These are phyloP conservation scores for Nasturtium officinale DNA, from an alignment of 345 rosid species.

Conservation along the genomic window DNA sequence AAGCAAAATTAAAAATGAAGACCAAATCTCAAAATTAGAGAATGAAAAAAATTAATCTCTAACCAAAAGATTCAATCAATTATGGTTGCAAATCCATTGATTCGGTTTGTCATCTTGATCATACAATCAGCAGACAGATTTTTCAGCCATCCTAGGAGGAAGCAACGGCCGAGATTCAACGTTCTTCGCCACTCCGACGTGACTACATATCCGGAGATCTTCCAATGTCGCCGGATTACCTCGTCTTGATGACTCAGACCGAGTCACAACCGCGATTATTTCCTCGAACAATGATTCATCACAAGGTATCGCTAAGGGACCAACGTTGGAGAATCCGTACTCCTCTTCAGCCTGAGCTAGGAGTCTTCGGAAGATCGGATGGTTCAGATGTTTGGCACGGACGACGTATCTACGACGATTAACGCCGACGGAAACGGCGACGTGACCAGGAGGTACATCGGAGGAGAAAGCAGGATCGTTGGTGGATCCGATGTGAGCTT, in stretches of 20 bases:
- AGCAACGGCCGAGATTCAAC: slow-evolving; percentile 70
- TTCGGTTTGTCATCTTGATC: background rate
- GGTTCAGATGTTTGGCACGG: slow-evolving; percentile 77
- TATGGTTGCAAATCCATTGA: slow-evolving; percentile 16
- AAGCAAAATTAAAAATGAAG: slow-evolving; percentile 13
- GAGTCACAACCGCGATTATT: slow-evolving; percentile 52
- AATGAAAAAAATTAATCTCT: slow-evolving; percentile 36
- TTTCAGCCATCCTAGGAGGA: slow-evolving; percentile 46
- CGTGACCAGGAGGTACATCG: slow-evolving; percentile 83
- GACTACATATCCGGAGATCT: slow-evolving; percentile 63
- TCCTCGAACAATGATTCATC: slow-evolving; percentile 84
- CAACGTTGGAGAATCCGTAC: slow-evolving; percentile 72
- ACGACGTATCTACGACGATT: slow-evolving; percentile 63
- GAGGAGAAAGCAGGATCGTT: slow-evolving; percentile 24
- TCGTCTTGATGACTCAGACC: slow-evolving; percentile 41
- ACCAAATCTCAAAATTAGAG: slow-evolving; percentile 27
- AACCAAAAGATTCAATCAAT: slow-evolving; percentile 27
- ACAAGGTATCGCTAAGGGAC: slow-evolving; percentile 80
- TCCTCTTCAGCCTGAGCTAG: slow-evolving; percentile 81
- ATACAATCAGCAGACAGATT: slow-evolving; percentile 36
- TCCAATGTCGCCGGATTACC: slow-evolving; percentile 44
- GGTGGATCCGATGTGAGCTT: slow-evolving; percentile 53
- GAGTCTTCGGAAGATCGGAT: slow-evolving; percentile 70
- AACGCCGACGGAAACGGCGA: slow-evolving; percentile 73
- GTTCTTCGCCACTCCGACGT: slow-evolving; percentile 44